Evolutionary conservation across 225 moss, liverwort and hornwort species (phyloP).

Genomic region (Climacium dendroides): DNA sequence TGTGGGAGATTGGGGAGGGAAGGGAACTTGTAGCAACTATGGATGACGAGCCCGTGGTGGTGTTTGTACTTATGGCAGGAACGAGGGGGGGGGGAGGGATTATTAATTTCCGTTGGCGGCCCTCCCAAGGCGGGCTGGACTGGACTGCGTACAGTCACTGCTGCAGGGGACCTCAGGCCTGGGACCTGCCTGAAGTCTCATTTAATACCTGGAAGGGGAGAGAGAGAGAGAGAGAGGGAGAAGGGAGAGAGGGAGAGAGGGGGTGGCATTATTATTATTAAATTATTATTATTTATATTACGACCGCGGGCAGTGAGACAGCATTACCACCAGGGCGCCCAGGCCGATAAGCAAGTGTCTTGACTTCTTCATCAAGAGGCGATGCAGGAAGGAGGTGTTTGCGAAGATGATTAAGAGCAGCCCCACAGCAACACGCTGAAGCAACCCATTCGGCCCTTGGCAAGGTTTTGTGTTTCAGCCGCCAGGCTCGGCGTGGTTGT

Average conservation of each 20-base stretch:
- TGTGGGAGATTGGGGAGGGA: not conserved
- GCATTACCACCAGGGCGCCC: too few relatives aligned
- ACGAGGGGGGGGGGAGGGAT: not conserved
- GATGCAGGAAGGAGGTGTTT: too few relatives aligned
- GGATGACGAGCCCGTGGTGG: not conserved
- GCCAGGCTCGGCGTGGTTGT: too few relatives aligned
- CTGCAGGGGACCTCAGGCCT: not conserved
- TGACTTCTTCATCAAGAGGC: too few relatives aligned
- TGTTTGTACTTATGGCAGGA: not conserved
- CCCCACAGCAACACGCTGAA: too few relatives aligned
- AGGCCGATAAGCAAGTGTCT: too few relatives aligned
- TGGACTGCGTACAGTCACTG: not conserved
- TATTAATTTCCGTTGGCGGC: slow-evolving; percentile 2
- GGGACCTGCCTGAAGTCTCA: not conserved
- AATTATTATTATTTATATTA: not conserved
- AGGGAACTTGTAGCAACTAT: not conserved
- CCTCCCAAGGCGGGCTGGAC: not conserved
- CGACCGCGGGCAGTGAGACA: too few relatives aligned
- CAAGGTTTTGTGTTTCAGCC: too few relatives aligned
- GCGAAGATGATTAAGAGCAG: too few relatives aligned
- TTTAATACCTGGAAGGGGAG: not conserved
- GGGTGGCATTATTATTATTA: not conserved
- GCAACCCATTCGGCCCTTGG: too few relatives aligned
- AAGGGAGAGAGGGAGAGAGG: too few relatives aligned
- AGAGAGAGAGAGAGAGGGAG: not conserved